These are phyloP conservation scores for Orbilia ellipsospora DNA, from an alignment of 2,329 filamentous ascomycete species.

Conservation along the genomic window DNA sequence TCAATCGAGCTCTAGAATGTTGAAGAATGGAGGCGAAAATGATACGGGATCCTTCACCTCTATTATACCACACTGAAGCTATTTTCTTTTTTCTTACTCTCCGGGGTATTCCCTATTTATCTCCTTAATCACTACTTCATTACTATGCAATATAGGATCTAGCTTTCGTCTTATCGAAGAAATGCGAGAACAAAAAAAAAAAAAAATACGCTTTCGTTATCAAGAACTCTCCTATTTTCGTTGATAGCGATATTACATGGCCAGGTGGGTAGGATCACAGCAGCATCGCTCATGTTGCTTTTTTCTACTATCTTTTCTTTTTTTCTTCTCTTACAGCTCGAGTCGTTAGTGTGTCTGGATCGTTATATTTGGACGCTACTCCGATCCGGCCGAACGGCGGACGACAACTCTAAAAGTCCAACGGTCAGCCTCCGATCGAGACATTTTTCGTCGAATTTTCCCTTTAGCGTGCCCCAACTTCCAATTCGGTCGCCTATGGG, in stretches of 20 bases:
- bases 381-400: slow-evolving; percentile 52
- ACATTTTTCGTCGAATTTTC: not conserved
- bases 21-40: slow-evolving; percentile 1
- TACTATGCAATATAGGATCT: no score
- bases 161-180: no score
- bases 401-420: slow-evolving; percentile 36
- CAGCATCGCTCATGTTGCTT: not conserved
- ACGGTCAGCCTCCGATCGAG: slow-evolving; percentile 49
- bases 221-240: slow-evolving; percentile 3
- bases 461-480: slow-evolving; percentile 17
- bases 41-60: slow-evolving; percentile 1
- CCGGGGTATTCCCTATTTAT: not conserved
- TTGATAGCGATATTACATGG: not conserved
- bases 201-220: no score
- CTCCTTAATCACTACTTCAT: not conserved
- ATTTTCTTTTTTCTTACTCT: not conserved
- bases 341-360: slow-evolving; percentile 2
- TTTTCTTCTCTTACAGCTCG: slow-evolving; percentile 9
- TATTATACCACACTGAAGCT: not conserved
- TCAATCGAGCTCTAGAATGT: slow-evolving; percentile 1
- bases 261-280: no score
- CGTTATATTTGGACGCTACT: slow-evolving; percentile 14
- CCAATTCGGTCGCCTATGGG: slow-evolving; percentile 5
- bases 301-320: slow-evolving; percentile 8
- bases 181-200: no score